phyloP scores from a whole-genome alignment of 257 asterid genomes.

The Paraleonurus japonicus region DNA sequence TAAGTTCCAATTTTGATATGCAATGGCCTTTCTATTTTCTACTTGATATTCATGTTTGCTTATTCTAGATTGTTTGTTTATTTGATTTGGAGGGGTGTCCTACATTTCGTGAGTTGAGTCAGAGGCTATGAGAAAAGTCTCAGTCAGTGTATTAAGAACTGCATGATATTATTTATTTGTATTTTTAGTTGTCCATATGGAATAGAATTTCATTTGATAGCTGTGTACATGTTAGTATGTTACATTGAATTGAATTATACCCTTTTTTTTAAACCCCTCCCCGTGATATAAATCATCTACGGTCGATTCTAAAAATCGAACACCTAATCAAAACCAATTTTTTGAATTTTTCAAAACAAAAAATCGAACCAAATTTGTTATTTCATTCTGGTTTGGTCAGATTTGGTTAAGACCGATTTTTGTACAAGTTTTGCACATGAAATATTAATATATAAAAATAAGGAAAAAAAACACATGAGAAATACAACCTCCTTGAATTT shows the following conservation, averaged over 20 bases:
- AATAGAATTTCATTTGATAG: constrained; percentile 14
- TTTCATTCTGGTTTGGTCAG: too few species aligned
- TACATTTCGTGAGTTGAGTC: constrained; percentile 18
- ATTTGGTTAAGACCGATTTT: too few species aligned
- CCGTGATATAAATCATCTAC: too few species aligned
- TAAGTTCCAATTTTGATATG: constrained; percentile 38
- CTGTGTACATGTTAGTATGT: constrained; percentile 21
- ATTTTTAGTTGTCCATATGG: constrained; percentile 37
- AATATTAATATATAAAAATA: too few species aligned
- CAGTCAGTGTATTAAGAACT: constrained; percentile 9
- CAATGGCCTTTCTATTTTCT: constrained; percentile 16
- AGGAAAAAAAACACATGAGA: too few species aligned
- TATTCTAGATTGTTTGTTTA: constrained; percentile 22
- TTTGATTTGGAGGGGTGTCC: constrained; percentile 12
- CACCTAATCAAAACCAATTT: too few species aligned
- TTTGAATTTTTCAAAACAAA: too few species aligned
- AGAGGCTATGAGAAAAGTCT: background rate
- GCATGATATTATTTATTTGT: constrained; percentile 20
- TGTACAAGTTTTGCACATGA: too few species aligned
- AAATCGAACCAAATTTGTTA: too few species aligned
- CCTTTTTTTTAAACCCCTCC: too few species aligned
- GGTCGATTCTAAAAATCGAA: too few species aligned
- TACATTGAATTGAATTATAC: background rate
- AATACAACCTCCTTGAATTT: background rate
- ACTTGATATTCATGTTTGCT: constrained; percentile 29